These are phyloP conservation scores for Trametes sp. DNA, from an alignment of 1,284 basidiomycete species.

Conservation along the genomic window DNA sequence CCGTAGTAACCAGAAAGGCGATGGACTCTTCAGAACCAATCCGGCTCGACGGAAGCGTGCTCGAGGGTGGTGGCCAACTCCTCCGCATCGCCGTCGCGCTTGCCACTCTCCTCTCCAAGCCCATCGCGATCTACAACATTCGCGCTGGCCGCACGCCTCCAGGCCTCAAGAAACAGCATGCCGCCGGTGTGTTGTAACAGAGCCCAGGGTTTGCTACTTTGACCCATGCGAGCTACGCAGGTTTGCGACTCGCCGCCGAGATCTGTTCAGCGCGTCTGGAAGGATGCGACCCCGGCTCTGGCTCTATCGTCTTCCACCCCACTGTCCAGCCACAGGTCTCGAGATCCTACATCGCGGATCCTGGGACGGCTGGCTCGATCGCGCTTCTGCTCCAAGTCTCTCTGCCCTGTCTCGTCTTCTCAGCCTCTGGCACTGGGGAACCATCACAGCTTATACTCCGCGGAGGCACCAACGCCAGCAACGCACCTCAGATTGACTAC, in stretches of 20 bases:
- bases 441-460: constrained; percentile 57
- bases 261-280: constrained; percentile 60
- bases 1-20: neutral
- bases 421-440: constrained; percentile 34
- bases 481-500: constrained; percentile 78
- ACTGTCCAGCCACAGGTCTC: constrained; percentile 42
- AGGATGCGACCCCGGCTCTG: constrained; percentile 60
- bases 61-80: constrained; percentile 76
- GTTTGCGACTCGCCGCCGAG: constrained; percentile 65
- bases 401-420: constrained; percentile 70
- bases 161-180: constrained; percentile 74
- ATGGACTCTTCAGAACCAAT: constrained; percentile 1
- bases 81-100: constrained; percentile 70
- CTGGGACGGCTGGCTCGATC: constrained; percentile 73
- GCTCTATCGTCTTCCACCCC: constrained; percentile 59
- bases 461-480: constrained; percentile 74
- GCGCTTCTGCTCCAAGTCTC: constrained; percentile 75
- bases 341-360: constrained; percentile 60
- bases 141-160: constrained; percentile 61
- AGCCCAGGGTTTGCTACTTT: neutral
- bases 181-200: constrained; percentile 55
- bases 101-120: constrained; percentile 63
- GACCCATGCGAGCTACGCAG: constrained; percentile 41
- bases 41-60: constrained; percentile 52
- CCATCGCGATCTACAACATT: constrained; percentile 66